phyloP scores from a whole-genome alignment of 164 flowering plant species.

The Umbilicus rupestris region DNA sequence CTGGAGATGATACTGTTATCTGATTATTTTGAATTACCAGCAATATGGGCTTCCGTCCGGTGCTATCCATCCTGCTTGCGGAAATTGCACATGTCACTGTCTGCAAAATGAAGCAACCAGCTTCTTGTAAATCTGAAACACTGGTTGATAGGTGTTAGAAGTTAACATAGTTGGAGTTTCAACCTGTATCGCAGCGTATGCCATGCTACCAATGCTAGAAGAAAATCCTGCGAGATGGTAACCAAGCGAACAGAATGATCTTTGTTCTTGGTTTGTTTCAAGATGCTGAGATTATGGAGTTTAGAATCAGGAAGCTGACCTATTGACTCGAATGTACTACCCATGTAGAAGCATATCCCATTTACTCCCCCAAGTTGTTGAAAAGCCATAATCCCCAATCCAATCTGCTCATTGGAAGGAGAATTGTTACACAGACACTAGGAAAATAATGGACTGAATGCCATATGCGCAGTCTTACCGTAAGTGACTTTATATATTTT shows the following conservation, averaged over 20 bases:
- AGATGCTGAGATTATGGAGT: neutral
- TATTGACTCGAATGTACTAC: slow-evolving; percentile 15
- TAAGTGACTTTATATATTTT: neutral
- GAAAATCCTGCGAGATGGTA: slow-evolving; percentile 26
- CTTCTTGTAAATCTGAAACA: neutral
- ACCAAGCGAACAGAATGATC: too few species aligned
- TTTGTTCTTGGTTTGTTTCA: neutral
- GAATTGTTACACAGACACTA: neutral
- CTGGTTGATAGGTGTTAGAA: neutral
- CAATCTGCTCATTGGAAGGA: slow-evolving; percentile 20
- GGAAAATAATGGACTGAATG: neutral
- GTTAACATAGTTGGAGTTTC: neutral
- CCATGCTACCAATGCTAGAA: slow-evolving; percentile 25
- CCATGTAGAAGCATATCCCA: slow-evolving; percentile 12
- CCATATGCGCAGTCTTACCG: neutral
- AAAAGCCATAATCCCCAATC: slow-evolving; percentile 22
- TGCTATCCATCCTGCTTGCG: slow-evolving; percentile 52
- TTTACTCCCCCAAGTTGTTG: slow-evolving; percentile 20
- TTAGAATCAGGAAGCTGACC: slow-evolving; percentile 9
- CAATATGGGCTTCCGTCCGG: slow-evolving; percentile 76
- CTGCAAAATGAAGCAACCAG: slow-evolving; percentile 24
- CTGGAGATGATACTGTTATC: neutral
- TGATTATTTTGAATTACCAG: slow-evolving; percentile 31
- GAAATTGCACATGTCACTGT: slow-evolving; percentile 49
- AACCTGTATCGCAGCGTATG: slow-evolving; percentile 36